phyloP scores from a whole-genome alignment of 2,329 filamentous ascomycete species.

The Westerdykella aurantiaca region DNA sequence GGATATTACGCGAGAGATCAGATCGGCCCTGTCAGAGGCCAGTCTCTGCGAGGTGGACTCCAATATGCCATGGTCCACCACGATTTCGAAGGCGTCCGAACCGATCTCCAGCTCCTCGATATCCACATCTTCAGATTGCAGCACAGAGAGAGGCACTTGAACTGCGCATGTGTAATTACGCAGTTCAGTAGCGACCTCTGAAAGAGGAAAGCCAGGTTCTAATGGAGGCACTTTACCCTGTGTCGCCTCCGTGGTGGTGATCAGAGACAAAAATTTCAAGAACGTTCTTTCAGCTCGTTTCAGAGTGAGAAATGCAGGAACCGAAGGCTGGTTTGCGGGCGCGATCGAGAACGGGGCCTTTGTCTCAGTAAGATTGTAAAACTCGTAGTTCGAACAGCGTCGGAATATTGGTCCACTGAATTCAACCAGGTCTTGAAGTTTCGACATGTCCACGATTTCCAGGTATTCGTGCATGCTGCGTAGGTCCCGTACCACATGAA shows the following conservation, averaged over 20 bases:
- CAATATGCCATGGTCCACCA: slow-evolving; percentile 40
- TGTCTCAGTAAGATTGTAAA: slow-evolving; percentile 65
- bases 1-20: slow-evolving; percentile 55
- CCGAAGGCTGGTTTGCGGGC: slow-evolving; percentile 27
- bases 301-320: slow-evolving; percentile 58
- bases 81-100: slow-evolving; percentile 61
- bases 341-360: slow-evolving; percentile 11
- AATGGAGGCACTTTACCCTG: slow-evolving; percentile 42
- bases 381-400: slow-evolving; percentile 67
- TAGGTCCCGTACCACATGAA: slow-evolving; percentile 63
- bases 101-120: slow-evolving; percentile 62
- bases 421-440: slow-evolving; percentile 54
- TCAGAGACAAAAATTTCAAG: slow-evolving; percentile 60
- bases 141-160: slow-evolving; percentile 53
- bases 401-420: slow-evolving; percentile 56
- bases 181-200: slow-evolving; percentile 55
- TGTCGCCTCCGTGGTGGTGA: slow-evolving; percentile 48
- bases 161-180: slow-evolving; percentile 63
- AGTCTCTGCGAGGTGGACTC: slow-evolving; percentile 11
- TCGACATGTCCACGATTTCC: slow-evolving; percentile 47
- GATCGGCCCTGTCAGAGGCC: slow-evolving; percentile 19
- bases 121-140: slow-evolving; percentile 52
- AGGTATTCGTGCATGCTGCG: slow-evolving; percentile 61
- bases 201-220: slow-evolving; percentile 61
- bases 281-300: slow-evolving; percentile 66